phyloP scores from a whole-genome alignment of 768 basidiomycete genomes.

The Coprinopsis marcescibilis region DNA sequence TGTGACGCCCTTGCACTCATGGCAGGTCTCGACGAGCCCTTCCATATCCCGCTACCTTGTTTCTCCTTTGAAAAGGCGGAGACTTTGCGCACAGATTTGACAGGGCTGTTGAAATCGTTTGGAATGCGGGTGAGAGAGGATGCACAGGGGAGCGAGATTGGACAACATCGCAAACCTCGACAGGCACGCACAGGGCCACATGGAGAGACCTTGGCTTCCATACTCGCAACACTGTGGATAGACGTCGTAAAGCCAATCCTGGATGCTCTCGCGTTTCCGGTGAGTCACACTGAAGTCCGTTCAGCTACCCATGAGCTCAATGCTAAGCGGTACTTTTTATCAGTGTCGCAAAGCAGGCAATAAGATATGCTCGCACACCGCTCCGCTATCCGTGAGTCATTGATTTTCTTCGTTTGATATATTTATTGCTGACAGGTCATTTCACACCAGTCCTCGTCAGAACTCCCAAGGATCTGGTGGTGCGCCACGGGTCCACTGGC shows the following conservation, averaged over 20 bases:
- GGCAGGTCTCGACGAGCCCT: slow-evolving; percentile 8
- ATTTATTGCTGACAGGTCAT: not conserved
- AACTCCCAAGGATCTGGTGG: slow-evolving; percentile 11
- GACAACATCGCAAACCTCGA: not conserved
- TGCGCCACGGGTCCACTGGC: slow-evolving; percentile 10
- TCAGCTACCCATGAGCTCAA: not conserved
- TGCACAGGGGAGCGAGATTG: too few relatives aligned
- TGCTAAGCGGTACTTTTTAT: too few relatives aligned
- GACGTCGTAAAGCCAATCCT: slow-evolving; percentile 9
- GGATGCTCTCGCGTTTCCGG: slow-evolving; percentile 2
- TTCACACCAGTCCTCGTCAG: not conserved
- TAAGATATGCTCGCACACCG: too few relatives aligned
- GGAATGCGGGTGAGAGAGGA: not conserved
- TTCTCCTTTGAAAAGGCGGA: slow-evolving; percentile 10
- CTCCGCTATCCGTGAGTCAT: not conserved
- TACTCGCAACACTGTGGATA: not conserved
- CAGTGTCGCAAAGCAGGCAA: too few relatives aligned
- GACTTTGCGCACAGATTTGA: not conserved
- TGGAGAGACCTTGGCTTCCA: not conserved
- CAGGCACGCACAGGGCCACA: not conserved
- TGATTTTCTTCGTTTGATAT: not conserved
- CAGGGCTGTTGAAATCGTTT: not conserved
- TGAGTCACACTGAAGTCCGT: not conserved
- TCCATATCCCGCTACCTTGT: slow-evolving; percentile 17
- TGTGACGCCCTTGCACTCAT: slow-evolving; percentile 20